A percentile compares a stretch with the other conserved stretches of the same genome.
Evolutionary conservation across 1,139 yeast genomes (phyloP).

Genomic region (Yamadazyma kanchanaburiensis): DNA sequence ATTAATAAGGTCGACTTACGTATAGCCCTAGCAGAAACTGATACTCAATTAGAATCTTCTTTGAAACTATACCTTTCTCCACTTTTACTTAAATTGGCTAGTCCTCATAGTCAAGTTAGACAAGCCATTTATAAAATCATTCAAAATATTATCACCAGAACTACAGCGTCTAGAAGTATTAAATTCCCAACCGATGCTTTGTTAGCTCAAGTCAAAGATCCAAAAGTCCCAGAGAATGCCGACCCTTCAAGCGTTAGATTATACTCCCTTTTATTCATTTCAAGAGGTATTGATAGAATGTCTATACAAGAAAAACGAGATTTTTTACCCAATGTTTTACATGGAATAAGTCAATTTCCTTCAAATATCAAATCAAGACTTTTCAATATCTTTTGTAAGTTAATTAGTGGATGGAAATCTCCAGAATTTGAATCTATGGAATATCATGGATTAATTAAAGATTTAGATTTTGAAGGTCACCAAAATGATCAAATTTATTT

Average conservation of each 20-base stretch:
- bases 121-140: conserved; percentile 64
- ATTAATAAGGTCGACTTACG: conserved; percentile 79
- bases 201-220: conserved; percentile 58
- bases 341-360: conserved; percentile 38
- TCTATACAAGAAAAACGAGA: conserved; percentile 24
- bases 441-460: conserved; percentile 30
- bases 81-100: conserved; percentile 69
- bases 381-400: conserved; percentile 57
- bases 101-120: conserved; percentile 67
- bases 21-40: conserved; percentile 72
- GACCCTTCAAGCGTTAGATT: conserved; percentile 56
- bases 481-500: conserved; percentile 42
- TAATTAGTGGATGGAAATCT: conserved; percentile 48
- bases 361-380: conserved; percentile 52
- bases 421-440: conserved; percentile 48
- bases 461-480: conserved; percentile 23
- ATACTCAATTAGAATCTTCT: conserved; percentile 59
- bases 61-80: conserved; percentile 72
- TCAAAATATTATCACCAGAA: conserved; percentile 64
- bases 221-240: conserved; percentile 39
- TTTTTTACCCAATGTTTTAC: conserved; percentile 48
- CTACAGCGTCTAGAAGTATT: conserved; percentile 53
- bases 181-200: conserved; percentile 62
- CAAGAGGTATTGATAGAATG: conserved; percentile 62
- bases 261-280: conserved; percentile 63